Base-by-base conservation (phyloP, 208 protist genomes). In the Herpetomonas tarakana region DNA sequence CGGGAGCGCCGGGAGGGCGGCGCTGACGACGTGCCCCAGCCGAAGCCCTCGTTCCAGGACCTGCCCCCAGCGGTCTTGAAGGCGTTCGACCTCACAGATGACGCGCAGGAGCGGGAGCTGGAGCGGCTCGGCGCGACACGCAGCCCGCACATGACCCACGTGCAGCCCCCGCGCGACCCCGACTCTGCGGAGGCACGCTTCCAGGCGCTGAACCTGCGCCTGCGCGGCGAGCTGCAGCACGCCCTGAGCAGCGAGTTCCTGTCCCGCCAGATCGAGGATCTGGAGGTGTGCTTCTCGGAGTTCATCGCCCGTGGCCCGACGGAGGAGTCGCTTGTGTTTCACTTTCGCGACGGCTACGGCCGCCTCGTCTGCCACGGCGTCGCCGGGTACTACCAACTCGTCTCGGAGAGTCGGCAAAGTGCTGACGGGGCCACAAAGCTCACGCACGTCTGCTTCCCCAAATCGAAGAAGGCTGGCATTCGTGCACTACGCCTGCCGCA, bases 261-360 rank as follows among this genome's bases (percentile, higher is more conserved):
- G 1, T 74, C 78, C 14, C 68, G 62, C 18, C 78, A 92, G 60
- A 92, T 95, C 54, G 78, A 87, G 45, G 88, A 92, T 52, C 62
- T 95, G 4, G 85, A 95, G 56, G 77, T 66, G 57, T 56, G 65
- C 62, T 92, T 95, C 57, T 21, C 69, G 14, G 41, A 54, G 30
- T 90, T 81, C 55, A 78, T 92, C 60, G 47, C 52, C n/a, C 49
- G 66, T 41, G 73, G 62, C 44, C 68, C 69, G 25, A 63, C 61
- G n/a, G 52, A 75, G 30, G 76, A 89, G 47, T 68, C 71, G 21
- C 65, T 95, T 1, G 72, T 77, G 51, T 87, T 90, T 50, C 63
- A 71, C 39, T 95, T 92, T 59, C 81, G 81, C 14, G 88, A 95
- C 67, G 88, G 88, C 19, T 95, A 95, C 63, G 85, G 88, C 21